phyloP scores from a whole-genome alignment of 257 asterid genomes.

The Primulina eburnea region DNA sequence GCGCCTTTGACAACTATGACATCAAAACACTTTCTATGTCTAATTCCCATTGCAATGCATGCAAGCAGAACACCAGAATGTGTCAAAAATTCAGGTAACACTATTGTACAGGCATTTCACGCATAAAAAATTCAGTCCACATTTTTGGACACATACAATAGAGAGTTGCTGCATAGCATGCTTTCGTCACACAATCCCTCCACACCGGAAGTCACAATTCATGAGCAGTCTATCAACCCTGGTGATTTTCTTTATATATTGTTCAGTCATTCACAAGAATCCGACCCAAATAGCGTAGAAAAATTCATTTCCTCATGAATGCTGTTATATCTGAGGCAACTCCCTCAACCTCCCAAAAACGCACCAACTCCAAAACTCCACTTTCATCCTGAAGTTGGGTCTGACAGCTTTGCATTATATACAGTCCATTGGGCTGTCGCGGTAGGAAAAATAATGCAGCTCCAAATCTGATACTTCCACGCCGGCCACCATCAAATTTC shows the following conservation, averaged over 20 bases:
- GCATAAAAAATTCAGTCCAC: not conserved
- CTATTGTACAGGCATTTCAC: not conserved
- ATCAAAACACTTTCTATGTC: not conserved
- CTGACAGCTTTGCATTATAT: not conserved
- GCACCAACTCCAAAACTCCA: not conserved
- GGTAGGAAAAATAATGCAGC: conserved; percentile 1
- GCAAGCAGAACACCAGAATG: too few relatives aligned
- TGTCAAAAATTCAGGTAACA: not conserved
- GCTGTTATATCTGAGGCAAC: too few relatives aligned
- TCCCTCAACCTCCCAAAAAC: not conserved
- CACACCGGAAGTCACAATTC: not conserved
- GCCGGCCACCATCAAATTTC: conserved; percentile 49
- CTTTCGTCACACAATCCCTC: not conserved
- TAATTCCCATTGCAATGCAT: not conserved
- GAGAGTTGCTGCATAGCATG: not conserved
- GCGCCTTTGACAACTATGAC: too few relatives aligned
- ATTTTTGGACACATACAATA: not conserved
- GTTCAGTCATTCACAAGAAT: not conserved
- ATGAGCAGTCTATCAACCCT: too few relatives aligned
- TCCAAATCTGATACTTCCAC: conserved; percentile 63
- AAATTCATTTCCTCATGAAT: too few relatives aligned
- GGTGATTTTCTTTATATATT: too few relatives aligned
- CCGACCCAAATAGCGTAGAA: not conserved
- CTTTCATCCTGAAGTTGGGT: not conserved
- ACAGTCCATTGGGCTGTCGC: not conserved